These are phyloP conservation scores for Fusarium compactum DNA, from an alignment of 2,329 filamentous ascomycete species.

Conservation along the genomic window DNA sequence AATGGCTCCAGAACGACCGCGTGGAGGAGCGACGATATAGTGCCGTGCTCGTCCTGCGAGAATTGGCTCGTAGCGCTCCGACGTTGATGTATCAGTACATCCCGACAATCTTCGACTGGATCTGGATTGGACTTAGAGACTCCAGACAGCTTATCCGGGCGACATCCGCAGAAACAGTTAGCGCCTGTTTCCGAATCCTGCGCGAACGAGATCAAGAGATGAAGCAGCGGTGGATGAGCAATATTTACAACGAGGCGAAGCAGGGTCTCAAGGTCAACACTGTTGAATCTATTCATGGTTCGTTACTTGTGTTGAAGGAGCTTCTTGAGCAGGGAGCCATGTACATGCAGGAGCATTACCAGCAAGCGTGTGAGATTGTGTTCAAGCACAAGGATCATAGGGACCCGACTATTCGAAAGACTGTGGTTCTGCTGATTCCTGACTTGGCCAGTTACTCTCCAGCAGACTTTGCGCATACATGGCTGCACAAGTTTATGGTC, in stretches of 20 bases:
- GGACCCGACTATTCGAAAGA: slow-evolving; percentile 87
- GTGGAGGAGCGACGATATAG: slow-evolving; percentile 94
- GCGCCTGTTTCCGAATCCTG: slow-evolving; percentile 95
- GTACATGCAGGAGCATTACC: slow-evolving; percentile 98
- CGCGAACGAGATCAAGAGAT: slow-evolving; percentile 90
- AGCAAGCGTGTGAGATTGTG: slow-evolving; percentile 91
- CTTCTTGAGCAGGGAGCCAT: slow-evolving; percentile 94
- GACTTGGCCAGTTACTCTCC: slow-evolving; percentile 94
- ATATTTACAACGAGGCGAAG: slow-evolving; percentile 89
- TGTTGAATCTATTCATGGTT: slow-evolving; percentile 92
- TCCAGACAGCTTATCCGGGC: slow-evolving; percentile 90
- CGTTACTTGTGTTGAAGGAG: slow-evolving; percentile 90
- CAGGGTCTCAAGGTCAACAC: slow-evolving; percentile 83
- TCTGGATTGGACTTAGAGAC: slow-evolving; percentile 94
- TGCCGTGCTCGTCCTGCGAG: slow-evolving; percentile 88
- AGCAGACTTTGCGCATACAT: slow-evolving; percentile 85
- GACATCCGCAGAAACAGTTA: slow-evolving; percentile 91
- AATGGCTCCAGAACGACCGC: slow-evolving; percentile 96
- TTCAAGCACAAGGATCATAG: slow-evolving; percentile 93
- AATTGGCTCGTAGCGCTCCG: slow-evolving; percentile 91
- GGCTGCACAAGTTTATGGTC: slow-evolving; percentile 96
- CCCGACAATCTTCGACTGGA: slow-evolving; percentile 92
- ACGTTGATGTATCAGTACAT: slow-evolving; percentile 97
- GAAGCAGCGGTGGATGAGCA: slow-evolving; percentile 87
- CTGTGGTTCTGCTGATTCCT: slow-evolving; percentile 91